These are phyloP conservation scores for Decorospora gaudefroyi DNA, from an alignment of 2,329 filamentous ascomycete genomes.

Conservation along the genomic window DNA sequence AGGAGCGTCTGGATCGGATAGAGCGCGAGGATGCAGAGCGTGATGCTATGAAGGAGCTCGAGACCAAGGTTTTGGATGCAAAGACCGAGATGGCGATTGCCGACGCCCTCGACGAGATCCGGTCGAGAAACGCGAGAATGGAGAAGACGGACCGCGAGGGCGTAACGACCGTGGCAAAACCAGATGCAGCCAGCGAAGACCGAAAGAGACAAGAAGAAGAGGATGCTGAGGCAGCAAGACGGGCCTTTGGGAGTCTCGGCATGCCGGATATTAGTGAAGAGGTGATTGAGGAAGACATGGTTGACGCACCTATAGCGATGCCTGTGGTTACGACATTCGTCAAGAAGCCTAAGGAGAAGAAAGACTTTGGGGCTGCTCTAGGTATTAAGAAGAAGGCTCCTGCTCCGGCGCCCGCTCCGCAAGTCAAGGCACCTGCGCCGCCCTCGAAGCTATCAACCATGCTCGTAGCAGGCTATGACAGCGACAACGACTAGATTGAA, in stretches of 20 bases:
- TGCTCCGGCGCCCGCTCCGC: slow-evolving; percentile 11
- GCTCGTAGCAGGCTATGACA: slow-evolving; percentile 39
- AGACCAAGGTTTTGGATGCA: slow-evolving; percentile 90
- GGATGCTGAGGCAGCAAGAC: slow-evolving; percentile 78
- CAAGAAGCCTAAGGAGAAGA: slow-evolving; percentile 84
- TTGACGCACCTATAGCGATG: slow-evolving; percentile 28
- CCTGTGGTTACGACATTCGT: slow-evolving; percentile 64
- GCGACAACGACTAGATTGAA: slow-evolving; percentile 30
- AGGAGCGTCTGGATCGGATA: slow-evolving; percentile 81
- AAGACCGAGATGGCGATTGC: slow-evolving; percentile 96
- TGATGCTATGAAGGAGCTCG: slow-evolving; percentile 93
- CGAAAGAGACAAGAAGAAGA: slow-evolving; percentile 72
- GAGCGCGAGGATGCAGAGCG: slow-evolving; percentile 79
- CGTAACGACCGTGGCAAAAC: slow-evolving; percentile 57
- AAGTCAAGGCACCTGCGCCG: slow-evolving; percentile 15
- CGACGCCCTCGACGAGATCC: slow-evolving; percentile 92
- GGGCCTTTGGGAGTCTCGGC: slow-evolving; percentile 66
- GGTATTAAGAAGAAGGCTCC: slow-evolving; percentile 70
- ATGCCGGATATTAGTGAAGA: slow-evolving; percentile 57
- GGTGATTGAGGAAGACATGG: slow-evolving; percentile 55
- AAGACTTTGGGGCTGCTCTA: slow-evolving; percentile 72
- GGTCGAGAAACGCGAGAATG: slow-evolving; percentile 85
- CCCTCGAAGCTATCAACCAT: slow-evolving; percentile 30
- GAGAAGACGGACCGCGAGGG: slow-evolving; percentile 73
- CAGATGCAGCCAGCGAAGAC: slow-evolving; percentile 61